Evolutionary conservation across 345 rosid genomes (phyloP).

Genomic region (Erodium maritimum): DNA sequence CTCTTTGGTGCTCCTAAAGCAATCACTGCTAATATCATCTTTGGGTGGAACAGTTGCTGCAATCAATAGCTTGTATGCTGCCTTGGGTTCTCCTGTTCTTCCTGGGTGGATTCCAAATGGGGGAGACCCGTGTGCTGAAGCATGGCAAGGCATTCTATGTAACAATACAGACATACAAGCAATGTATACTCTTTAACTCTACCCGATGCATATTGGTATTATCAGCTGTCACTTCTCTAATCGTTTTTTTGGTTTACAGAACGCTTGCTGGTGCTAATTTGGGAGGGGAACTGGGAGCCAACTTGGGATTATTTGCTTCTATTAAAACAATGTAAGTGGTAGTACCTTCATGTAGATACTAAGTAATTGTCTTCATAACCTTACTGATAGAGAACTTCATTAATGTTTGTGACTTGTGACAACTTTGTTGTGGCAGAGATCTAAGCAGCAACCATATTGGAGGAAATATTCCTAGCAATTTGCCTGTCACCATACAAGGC

Average conservation of each 20-base stretch:
- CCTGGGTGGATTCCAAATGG: slow-evolving; percentile 88
- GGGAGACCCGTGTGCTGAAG: slow-evolving; percentile 93
- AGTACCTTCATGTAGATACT: no score
- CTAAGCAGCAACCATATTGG: slow-evolving; percentile 88
- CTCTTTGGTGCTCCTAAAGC: slow-evolving; percentile 11
- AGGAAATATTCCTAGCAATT: slow-evolving; percentile 70
- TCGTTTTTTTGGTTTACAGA: slow-evolving; percentile 24
- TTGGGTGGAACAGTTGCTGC: slow-evolving; percentile 63
- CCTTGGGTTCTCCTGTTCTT: slow-evolving; percentile 65
- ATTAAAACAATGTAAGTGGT: slow-evolving; percentile 61
- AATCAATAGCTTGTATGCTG: slow-evolving; percentile 52
- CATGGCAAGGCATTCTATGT: slow-evolving; percentile 87
- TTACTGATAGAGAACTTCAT: slow-evolving; percentile 1
- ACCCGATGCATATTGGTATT: not conserved
- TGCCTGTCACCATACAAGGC: slow-evolving; percentile 63
- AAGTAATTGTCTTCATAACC: not conserved
- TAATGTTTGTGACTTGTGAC: slow-evolving; percentile 4
- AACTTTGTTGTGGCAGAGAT: slow-evolving; percentile 49
- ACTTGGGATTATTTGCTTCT: slow-evolving; percentile 52
- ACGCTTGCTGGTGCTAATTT: slow-evolving; percentile 76
- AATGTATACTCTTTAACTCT: slow-evolving; percentile 30
- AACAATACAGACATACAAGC: slow-evolving; percentile 43
- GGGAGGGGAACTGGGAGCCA: slow-evolving; percentile 81
- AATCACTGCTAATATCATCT: slow-evolving; percentile 23
- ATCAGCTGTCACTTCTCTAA: slow-evolving; percentile 2